phyloP scores from a whole-genome alignment of 2,329 filamentous ascomycete genomes.

The Sphaerulina populicola region DNA sequence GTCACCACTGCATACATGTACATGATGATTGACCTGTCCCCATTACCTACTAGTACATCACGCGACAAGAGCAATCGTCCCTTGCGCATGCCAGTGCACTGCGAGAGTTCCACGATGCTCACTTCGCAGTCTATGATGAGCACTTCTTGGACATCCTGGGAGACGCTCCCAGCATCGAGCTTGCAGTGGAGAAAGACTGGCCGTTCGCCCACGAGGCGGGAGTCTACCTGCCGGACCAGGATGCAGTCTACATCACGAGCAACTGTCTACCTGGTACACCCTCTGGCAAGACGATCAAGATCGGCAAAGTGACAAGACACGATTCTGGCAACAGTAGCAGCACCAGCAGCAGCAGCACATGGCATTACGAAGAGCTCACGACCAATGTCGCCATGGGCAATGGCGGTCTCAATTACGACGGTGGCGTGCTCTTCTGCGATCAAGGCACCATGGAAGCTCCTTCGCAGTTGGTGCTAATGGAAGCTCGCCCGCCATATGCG shows the following conservation, averaged over 20 bases:
- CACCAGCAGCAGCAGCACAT: too few relatives aligned
- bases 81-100: constrained; percentile 8
- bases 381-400: constrained; percentile 41
- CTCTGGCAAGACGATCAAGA: constrained; percentile 20
- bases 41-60: constrained; percentile 8
- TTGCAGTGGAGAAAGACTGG: constrained; percentile 23
- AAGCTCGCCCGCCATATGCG: constrained; percentile 19
- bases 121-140: constrained; percentile 27
- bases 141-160: constrained; percentile 25
- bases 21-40: neutral
- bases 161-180: constrained; percentile 15
- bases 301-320: constrained; percentile 22
- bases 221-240: constrained; percentile 30
- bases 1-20: too few relatives aligned
- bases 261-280: constrained; percentile 28
- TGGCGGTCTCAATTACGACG: constrained; percentile 43
- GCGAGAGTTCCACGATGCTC: constrained; percentile 15
- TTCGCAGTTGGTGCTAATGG: constrained; percentile 24
- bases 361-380: constrained; percentile 36
- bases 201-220: constrained; percentile 36
- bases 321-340: constrained; percentile 3
- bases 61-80: constrained; percentile 10
- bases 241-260: constrained; percentile 38
- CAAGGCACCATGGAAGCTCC: constrained; percentile 25
- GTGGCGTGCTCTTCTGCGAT: constrained; percentile 30